Percentiles rank a stretch among this genome's conserved stretches.
These are phyloP conservation scores for Amanita polypyramis DNA, from an alignment of 768 basidiomycete genomes.

Conservation along the genomic window DNA sequence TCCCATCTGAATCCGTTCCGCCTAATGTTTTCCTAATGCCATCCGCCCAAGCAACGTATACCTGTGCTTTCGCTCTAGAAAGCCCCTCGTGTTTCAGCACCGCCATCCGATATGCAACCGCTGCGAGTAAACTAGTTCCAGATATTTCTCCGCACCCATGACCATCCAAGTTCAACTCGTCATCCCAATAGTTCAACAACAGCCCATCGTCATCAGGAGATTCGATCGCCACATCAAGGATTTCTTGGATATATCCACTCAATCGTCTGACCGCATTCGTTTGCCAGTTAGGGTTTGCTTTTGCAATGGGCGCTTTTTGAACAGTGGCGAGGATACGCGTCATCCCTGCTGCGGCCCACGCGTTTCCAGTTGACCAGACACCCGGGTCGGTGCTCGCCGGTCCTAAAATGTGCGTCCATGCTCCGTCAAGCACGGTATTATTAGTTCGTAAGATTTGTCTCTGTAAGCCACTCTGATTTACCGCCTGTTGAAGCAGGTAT, in stretches of 20 bases:
- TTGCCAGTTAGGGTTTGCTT: conserved; percentile 13
- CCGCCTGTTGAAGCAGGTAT: conserved; percentile 23
- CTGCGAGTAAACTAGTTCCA: conserved; percentile 24
- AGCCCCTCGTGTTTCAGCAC: conserved; percentile 13
- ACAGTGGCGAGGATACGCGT: conserved; percentile 44
- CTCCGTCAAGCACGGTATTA: conserved; percentile 16
- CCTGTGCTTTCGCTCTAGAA: conserved; percentile 4
- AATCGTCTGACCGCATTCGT: conserved; percentile 18
- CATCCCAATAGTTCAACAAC: conserved; percentile 26
- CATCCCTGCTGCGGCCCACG: conserved; percentile 66
- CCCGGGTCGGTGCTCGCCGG: conserved; percentile 27
- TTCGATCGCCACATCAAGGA: conserved; percentile 24
- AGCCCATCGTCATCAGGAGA: conserved; percentile 18
- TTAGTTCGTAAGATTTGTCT: conserved; percentile 24
- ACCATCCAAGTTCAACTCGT: conserved; percentile 7
- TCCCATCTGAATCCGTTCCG: conserved; percentile 9
- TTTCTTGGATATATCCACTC: conserved; percentile 21
- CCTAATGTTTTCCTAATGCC: conserved; percentile 18
- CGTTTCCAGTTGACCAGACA: conserved; percentile 49
- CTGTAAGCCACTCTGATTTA: conserved; percentile 29
- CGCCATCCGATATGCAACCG: conserved; percentile 24
- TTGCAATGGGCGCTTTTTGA: conserved; percentile 26
- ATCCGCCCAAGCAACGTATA: conserved; percentile 18
- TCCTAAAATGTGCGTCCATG: conserved; percentile 36
- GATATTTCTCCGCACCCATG: conserved; percentile 29